Conservation (phyloP, 129 eudicot species). For the Ambrosia artemisiifolia region DNA sequence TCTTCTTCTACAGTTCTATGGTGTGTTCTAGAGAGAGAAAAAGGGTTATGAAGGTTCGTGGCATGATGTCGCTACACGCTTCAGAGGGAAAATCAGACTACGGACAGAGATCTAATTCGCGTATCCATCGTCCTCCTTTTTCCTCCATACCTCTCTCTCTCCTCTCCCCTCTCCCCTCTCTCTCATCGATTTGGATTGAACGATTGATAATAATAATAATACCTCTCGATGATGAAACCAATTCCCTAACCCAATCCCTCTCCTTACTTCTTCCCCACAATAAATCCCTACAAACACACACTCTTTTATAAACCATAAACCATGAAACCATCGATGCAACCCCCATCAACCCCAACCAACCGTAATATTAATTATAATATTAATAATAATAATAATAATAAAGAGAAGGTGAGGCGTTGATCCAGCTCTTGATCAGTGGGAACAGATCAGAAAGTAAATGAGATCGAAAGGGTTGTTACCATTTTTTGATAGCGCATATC, state of each 20-base stretch:
- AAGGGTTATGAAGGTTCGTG: too few relatives aligned
- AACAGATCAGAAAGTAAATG: constrained; percentile 57
- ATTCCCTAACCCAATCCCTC: constrained; percentile 1
- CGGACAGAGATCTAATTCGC: constrained; percentile 10
- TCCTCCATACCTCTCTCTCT: constrained; percentile 11
- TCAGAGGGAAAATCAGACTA: too few relatives aligned
- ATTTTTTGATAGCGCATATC: constrained; percentile 81
- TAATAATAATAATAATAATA: constrained; percentile 14
- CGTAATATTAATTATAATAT: too few relatives aligned
- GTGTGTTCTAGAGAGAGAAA: too few relatives aligned
- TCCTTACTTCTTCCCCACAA: not conserved
- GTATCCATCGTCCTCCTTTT: constrained; percentile 24
- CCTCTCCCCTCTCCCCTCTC: constrained; percentile 20
- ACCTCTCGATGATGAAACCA: not conserved
- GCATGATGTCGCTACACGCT: too few relatives aligned
- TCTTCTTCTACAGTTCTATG: too few relatives aligned
- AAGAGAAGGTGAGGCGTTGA: too few relatives aligned
- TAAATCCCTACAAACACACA: not conserved
- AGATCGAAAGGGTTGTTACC: constrained; percentile 70
- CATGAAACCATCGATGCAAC: constrained; percentile 49
- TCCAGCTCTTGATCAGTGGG: constrained; percentile 80
- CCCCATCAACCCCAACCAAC: constrained; percentile 42
- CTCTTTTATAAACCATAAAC: too few relatives aligned
- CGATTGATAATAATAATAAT: not conserved
- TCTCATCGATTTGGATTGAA: not conserved